A percentile compares a stretch with the other conserved stretches of the same genome.
Evolutionary conservation across 2,329 filamentous ascomycete genomes (phyloP).

Genomic region (Colletotrichum sp.): DNA sequence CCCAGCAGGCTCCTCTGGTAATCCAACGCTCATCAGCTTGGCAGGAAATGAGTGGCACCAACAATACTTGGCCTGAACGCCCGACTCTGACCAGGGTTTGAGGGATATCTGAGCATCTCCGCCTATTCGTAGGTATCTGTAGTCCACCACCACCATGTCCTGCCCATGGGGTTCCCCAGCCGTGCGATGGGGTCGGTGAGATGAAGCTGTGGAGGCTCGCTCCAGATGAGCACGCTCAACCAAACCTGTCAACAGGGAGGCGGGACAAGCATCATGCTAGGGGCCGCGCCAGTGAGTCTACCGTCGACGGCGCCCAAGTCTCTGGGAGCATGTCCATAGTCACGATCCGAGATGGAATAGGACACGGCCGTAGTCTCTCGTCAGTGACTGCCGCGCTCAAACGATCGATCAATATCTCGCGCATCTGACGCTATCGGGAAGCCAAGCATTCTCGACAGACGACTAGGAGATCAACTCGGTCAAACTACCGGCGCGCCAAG

Average conservation of each 20-base stretch:
- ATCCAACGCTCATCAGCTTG: not conserved
- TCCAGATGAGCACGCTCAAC: not conserved
- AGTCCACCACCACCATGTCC: not conserved
- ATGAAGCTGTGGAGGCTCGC: not conserved
- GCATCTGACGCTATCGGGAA: not conserved
- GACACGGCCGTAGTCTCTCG: not conserved
- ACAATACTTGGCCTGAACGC: not conserved
- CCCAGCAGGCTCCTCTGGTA: not conserved
- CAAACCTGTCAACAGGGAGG: not conserved
- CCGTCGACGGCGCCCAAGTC: not conserved
- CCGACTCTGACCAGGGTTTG: not conserved
- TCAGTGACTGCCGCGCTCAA: not conserved
- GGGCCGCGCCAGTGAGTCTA: not conserved
- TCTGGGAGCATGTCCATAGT: not conserved
- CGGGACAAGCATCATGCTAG: not conserved
- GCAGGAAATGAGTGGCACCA: not conserved
- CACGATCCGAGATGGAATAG: not conserved
- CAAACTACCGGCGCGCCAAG: conserved; percentile 8
- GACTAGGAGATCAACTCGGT: not conserved
- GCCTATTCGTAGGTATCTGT: not conserved
- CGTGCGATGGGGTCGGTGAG: not conserved
- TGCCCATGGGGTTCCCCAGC: not conserved
- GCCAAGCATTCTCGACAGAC: not conserved
- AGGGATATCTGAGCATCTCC: not conserved
- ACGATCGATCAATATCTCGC: not conserved